Base-by-base conservation (phyloP, 208 protist genomes). In the Porcisia deanei region DNA sequence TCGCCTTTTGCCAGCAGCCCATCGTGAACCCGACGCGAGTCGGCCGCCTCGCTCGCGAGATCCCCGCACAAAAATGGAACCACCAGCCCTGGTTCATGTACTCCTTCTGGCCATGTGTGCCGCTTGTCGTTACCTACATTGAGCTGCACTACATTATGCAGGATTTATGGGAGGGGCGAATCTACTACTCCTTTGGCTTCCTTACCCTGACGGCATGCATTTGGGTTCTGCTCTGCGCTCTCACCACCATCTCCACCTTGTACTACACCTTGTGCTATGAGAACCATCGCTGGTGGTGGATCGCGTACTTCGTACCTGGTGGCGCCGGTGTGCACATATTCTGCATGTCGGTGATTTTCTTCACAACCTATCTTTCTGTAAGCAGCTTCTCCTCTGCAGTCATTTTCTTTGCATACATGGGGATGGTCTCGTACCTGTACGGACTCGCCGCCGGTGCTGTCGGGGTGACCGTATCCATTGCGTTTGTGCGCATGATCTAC, bases 111-210 rank as follows among this genome's bases (percentile, higher is more conserved):
- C 83, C 93, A 37, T 77, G 99, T 30, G 93, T 99, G 45, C 99
- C 99, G 45, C 99, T 99, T 69, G 94, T 96, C 54, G 95, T 98
- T 18, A 91, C 99, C 16, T 97, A 99, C n/a, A 96, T 99, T 72
- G 98, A 99, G 94, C 84, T 99, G 10, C 98, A 99, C 84, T 99
- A 99, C 88, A 97, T 99, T 73, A 84, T 99, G 71, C 95, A 96
- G 45, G 95, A 95, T 12, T 69, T 99, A 3, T 98, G 95, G 94
- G 82, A 84, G 25, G 93, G 99, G 25, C 89, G 95, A 85, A 96
- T 99, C 67, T 99, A 99, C 91, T 99, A 99, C 92, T 96, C 99
- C 52, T 99, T 99, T 75, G 96, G 98, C 45, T 99, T 99, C 87
- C 92, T 99, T 18, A 89, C 96, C 57, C 61, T 99, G 64, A 98